Evolutionary conservation across 2,329 filamentous ascomycete species (phyloP).

Genomic region (Pestalotiopsis fici): DNA sequence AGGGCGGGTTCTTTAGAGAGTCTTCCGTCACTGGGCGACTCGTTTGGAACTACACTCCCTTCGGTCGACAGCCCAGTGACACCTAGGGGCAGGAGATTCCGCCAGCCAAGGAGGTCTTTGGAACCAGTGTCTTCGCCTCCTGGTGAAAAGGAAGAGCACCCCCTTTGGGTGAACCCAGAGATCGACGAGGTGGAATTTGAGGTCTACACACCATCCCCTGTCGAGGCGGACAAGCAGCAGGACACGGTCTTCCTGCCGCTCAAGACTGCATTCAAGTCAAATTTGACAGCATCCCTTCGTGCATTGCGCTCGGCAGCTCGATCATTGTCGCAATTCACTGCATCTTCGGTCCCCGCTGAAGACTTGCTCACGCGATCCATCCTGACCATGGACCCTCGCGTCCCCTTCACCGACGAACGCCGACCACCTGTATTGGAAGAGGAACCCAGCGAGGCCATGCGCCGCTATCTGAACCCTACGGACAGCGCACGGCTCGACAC

Average conservation of each 20-base stretch:
- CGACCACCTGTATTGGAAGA: conserved; percentile 63
- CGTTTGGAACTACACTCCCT: conserved; percentile 48
- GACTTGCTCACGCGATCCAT: conserved; percentile 69
- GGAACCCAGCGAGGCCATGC: conserved; percentile 65
- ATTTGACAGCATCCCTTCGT: conserved; percentile 66
- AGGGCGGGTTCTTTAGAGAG: conserved; percentile 62
- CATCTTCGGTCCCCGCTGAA: conserved; percentile 65
- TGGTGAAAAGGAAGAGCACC: conserved; percentile 45
- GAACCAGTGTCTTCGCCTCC: conserved; percentile 59
- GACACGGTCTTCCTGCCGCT: conserved; percentile 42
- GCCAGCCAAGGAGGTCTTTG: conserved; percentile 48
- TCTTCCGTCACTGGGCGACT: conserved; percentile 60
- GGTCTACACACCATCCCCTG: conserved; percentile 41
- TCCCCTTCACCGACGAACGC: conserved; percentile 69
- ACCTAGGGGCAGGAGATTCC: conserved; percentile 41
- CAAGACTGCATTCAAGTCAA: conserved; percentile 66
- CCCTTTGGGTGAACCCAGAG: conserved; percentile 49
- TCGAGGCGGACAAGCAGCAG: conserved; percentile 27
- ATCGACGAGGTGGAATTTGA: conserved; percentile 49
- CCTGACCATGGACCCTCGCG: conserved; percentile 65
- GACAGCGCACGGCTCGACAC: conserved; percentile 49
- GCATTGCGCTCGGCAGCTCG: conserved; percentile 65
- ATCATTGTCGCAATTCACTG: conserved; percentile 63
- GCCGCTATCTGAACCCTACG: conserved; percentile 68
- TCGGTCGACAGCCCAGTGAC: conserved; percentile 51